These are phyloP conservation scores for Globisporangium radiosum DNA, from an alignment of 352 stramenopile genomes.

Conservation along the genomic window DNA sequence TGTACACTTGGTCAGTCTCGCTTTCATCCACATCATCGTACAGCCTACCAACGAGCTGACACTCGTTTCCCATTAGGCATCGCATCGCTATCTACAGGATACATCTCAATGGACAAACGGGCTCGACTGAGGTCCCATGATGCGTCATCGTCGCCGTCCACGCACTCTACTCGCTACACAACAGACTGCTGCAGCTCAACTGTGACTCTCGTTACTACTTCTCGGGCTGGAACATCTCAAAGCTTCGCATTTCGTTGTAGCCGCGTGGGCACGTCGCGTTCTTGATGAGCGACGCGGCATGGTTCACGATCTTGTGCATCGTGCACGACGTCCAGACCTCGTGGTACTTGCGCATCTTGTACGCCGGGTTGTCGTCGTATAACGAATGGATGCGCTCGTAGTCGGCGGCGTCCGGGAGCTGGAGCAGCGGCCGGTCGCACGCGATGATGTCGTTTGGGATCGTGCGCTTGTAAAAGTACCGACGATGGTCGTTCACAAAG, in stretches of 20 bases:
- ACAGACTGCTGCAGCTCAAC: too few species aligned
- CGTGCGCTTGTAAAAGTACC: conserved; percentile 6
- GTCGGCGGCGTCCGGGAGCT: not conserved
- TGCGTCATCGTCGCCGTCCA: too few species aligned
- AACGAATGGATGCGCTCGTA: conserved; percentile 1
- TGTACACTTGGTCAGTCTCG: too few species aligned
- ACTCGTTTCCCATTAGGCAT: too few species aligned
- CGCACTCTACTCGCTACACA: too few species aligned
- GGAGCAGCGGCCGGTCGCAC: conserved; percentile 1
- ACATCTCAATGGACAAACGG: too few species aligned
- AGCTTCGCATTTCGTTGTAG: conserved; percentile 1
- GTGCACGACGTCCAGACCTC: conserved; percentile 4
- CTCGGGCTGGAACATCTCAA: conserved; percentile 5
- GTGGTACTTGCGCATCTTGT: conserved; percentile 1
- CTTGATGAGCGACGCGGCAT: conserved; percentile 5
- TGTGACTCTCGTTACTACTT: not conserved
- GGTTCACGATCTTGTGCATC: conserved; percentile 9
- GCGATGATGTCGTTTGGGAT: conserved; percentile 3
- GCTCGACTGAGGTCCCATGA: too few species aligned
- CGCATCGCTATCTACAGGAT: too few species aligned
- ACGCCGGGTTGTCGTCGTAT: conserved; percentile 4
- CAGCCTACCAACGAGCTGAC: too few species aligned
- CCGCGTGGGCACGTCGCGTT: not conserved
- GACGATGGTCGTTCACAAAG: conserved; percentile 1
- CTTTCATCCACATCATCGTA: too few species aligned